Evolutionary conservation across 768 basidiomycete genomes (phyloP).

Genomic region (Hericium erinaceus): DNA sequence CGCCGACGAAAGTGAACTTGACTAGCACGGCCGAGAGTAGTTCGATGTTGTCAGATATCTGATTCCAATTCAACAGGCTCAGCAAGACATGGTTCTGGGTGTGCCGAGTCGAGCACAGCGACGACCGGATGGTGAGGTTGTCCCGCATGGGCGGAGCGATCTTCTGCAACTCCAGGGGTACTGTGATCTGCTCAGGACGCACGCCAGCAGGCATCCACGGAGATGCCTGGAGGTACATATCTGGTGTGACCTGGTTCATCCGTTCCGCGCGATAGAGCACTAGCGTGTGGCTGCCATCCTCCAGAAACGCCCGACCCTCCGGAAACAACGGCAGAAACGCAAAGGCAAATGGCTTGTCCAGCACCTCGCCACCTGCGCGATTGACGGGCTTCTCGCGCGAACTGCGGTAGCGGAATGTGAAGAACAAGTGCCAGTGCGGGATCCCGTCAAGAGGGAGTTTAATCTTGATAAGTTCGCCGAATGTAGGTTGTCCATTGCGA

Average conservation of each 20-base stretch:
- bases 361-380: constrained; percentile 27
- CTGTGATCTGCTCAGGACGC: constrained; percentile 45
- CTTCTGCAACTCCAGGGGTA: constrained; percentile 54
- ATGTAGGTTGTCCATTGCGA: constrained; percentile 82
- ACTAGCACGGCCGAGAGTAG: constrained; percentile 62
- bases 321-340: constrained; percentile 85
- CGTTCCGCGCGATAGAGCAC: constrained; percentile 81
- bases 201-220: constrained; percentile 49
- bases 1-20: constrained; percentile 86
- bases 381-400: constrained; percentile 38
- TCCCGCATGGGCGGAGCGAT: constrained; percentile 67
- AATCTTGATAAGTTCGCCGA: constrained; percentile 88
- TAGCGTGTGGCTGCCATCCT: constrained; percentile 83
- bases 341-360: constrained; percentile 83
- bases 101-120: constrained; percentile 84
- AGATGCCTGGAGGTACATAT: constrained; percentile 65
- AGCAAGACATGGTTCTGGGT: constrained; percentile 86
- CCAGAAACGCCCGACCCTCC: constrained; percentile 65
- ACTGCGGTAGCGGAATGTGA: constrained; percentile 78
- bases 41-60: constrained; percentile 45
- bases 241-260: constrained; percentile 47
- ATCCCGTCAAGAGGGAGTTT: constrained; percentile 58
- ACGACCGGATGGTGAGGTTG: constrained; percentile 73
- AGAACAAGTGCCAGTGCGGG: constrained; percentile 85
- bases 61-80: constrained; percentile 75